Conservation (phyloP, 148 eudicot genomes). For the Persicaria maculosa region DNA sequence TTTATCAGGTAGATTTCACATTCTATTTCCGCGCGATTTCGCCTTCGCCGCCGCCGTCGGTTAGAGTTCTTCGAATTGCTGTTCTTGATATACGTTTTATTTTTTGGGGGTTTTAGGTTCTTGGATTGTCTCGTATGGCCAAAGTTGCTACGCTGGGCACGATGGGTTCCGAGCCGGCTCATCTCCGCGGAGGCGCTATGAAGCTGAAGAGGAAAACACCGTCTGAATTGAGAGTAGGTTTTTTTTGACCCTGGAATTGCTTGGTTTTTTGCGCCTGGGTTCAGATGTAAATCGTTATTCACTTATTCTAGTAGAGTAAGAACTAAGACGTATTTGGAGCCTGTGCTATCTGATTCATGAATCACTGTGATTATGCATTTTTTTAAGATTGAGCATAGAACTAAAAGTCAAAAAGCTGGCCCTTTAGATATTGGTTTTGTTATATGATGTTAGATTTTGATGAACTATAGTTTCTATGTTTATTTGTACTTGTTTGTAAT, state of each 20-base stretch:
- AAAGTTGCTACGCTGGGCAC: constrained; percentile 55
- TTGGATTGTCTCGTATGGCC: constrained; percentile 39
- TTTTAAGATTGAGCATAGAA: not conserved
- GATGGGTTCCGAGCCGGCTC: constrained; percentile 33
- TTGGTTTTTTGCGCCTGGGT: not conserved
- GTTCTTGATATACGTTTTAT: not conserved
- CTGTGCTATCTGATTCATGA: not conserved
- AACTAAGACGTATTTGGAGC: not conserved
- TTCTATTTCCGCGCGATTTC: not conserved
- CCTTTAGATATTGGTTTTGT: not conserved
- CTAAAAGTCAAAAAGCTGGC: not conserved
- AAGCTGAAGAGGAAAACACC: constrained; percentile 81
- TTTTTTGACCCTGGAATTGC: not conserved
- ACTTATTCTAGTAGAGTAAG: not conserved
- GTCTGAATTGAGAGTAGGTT: constrained; percentile 68
- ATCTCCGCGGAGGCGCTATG: constrained; percentile 33
- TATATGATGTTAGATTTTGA: not conserved
- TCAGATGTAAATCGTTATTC: not conserved
- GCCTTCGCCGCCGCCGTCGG: not conserved
- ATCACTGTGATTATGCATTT: not conserved
- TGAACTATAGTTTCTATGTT: not conserved
- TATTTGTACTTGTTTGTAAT: not conserved
- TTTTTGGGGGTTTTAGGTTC: not conserved
- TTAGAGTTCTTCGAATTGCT: not conserved
- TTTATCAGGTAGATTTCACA: not conserved